Percentiles rank a stretch among this genome's conserved stretches.
These are phyloP conservation scores for Plantago major DNA, from an alignment of 257 asterid genomes.

Conservation along the genomic window DNA sequence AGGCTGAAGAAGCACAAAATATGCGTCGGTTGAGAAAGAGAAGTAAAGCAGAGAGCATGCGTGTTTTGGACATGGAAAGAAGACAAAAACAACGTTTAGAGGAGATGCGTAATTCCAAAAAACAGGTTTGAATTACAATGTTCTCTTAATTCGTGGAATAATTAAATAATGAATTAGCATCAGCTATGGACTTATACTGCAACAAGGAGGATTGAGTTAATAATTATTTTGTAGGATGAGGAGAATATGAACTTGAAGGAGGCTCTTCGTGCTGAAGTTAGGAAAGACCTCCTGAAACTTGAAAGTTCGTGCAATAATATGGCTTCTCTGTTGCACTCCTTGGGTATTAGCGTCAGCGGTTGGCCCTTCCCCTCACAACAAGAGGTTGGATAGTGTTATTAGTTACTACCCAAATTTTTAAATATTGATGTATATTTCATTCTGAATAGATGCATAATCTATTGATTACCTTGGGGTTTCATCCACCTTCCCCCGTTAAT, in stretches of 20 bases:
- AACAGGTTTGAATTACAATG: slow-evolving; percentile 49
- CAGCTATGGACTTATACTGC: neutral
- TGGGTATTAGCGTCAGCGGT: slow-evolving; percentile 48
- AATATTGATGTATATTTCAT: neutral
- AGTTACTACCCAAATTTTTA: too few species aligned
- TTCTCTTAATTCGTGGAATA: slow-evolving; percentile 16
- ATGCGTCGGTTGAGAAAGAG: slow-evolving; percentile 55
- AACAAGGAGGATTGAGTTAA: slow-evolving; percentile 9
- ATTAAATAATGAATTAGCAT: slow-evolving; percentile 10
- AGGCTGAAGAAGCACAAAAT: slow-evolving; percentile 88
- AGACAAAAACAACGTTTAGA: slow-evolving; percentile 86
- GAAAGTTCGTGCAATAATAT: slow-evolving; percentile 59
- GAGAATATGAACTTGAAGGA: slow-evolving; percentile 88
- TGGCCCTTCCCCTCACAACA: slow-evolving; percentile 48
- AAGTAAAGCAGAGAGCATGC: slow-evolving; percentile 69
- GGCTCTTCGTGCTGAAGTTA: slow-evolving; percentile 58
- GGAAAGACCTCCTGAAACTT: slow-evolving; percentile 49
- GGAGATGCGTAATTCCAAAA: slow-evolving; percentile 72
- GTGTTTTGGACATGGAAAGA: slow-evolving; percentile 82
- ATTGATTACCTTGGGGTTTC: neutral
- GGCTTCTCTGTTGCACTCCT: slow-evolving; percentile 61
- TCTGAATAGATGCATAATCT: neutral
- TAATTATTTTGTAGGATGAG: slow-evolving; percentile 53
- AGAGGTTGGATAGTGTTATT: slow-evolving; percentile 69
- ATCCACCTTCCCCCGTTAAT: too few species aligned